Base-by-base conservation (phyloP, 768 basidiomycete species). In the Phaffia australis region DNA sequence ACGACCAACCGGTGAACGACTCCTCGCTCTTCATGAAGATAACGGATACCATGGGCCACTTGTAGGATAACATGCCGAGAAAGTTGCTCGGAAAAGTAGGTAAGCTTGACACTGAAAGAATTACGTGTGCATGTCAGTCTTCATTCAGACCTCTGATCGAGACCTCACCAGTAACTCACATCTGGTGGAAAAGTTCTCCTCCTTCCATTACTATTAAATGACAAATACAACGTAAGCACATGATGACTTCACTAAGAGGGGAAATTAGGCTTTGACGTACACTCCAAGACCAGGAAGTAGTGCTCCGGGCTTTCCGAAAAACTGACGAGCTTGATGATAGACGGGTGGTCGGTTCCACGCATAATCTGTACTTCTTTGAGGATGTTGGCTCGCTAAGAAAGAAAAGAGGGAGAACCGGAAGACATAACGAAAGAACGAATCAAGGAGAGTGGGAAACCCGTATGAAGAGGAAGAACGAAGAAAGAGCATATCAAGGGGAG, bases 321-420 rank as follows among this genome's bases (percentile, higher is more conserved):
- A 56, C 87, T 87, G 51, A 86, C 79, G 21, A 99, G 85, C 76
- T 91, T 92, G 73, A 98, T 87, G 73, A 99, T 86, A 30, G 86
- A 83, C n/a, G 90, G 86, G 73, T 98, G 92, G 69, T 87, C 85
- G 61, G 84, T 88, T 19, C 89, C 89, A 47, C 93, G 88, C 94
- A 99, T 99, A 74, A 99, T 98, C 78, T 95, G 92, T 16, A 99
- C 95, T 85, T 99, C 95, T 83, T 99, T 99, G 72, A 98, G 83
- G 70, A 98, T 95, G 76, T 98, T 98, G 69, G 94, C 85, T 69
- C 95, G 89, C 95, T 99, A 77, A 66, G 48, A 67, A 65, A 46
- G 23, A 55, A 29, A 59, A 58, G 46, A 65, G 18, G 35, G 42
- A 58, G 55, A 50, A 35, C n/a, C 25, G n/a, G 27, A 51, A 56